Evolutionary conservation across 495 filamentous ascomycete species (phyloP).

Genomic region (Aspergillus olivimuriae): DNA sequence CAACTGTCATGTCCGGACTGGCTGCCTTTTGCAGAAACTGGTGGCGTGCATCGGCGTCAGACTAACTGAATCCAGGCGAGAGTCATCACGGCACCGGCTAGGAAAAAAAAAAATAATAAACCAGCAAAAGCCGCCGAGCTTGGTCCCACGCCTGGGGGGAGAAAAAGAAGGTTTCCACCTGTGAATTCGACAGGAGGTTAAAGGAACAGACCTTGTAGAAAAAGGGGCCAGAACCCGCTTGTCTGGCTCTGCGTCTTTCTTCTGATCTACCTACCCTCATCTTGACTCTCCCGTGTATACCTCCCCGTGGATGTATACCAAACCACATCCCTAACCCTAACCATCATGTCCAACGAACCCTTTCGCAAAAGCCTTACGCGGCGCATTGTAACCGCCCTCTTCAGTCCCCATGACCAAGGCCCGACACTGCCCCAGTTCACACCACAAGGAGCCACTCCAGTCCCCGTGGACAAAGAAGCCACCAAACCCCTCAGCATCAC

Average conservation of each 20-base stretch:
- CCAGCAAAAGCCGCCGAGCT: neutral
- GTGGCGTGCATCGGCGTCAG: neutral
- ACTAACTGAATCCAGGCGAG: neutral
- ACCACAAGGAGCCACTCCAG: neutral
- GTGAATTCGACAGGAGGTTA: no score
- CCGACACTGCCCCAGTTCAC: neutral
- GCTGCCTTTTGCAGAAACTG: neutral
- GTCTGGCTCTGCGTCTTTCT: neutral
- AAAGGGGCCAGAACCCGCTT: neutral
- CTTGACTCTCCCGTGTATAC: neutral
- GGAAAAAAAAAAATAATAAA: neutral
- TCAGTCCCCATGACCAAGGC: constrained; percentile 8
- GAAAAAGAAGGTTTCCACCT: neutral
- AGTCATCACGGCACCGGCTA: neutral
- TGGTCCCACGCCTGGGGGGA: neutral
- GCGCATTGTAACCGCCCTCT: constrained; percentile 10
- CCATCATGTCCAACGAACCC: neutral
- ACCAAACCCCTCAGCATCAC: constrained; percentile 14
- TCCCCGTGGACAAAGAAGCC: neutral
- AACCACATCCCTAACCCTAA: neutral
- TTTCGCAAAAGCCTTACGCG: constrained; percentile 8
- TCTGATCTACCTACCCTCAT: neutral
- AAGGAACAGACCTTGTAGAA: neutral
- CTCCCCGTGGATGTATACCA: neutral
- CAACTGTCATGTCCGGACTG: neutral